A percentile compares a stretch with the other conserved stretches of the same genome.
Evolutionary conservation across 345 rosid species (phyloP).

Genomic region (Euphorbia pulcherrima): DNA sequence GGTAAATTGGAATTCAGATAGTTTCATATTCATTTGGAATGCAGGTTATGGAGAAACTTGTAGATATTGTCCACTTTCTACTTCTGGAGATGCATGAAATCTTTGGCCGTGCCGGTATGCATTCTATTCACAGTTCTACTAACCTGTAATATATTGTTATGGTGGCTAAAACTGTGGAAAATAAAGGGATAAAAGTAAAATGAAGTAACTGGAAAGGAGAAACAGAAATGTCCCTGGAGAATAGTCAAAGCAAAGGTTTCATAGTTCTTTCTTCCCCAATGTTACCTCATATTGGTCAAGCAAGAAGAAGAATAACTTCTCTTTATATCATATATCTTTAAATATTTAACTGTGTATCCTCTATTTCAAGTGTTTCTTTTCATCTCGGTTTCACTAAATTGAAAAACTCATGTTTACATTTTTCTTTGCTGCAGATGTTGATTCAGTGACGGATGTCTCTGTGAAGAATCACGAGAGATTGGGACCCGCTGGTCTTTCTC

Average conservation of each 20-base stretch:
- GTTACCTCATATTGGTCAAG: neutral
- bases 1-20: neutral
- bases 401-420: neutral
- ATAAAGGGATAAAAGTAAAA: neutral
- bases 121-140: neutral
- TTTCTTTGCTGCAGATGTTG: slow-evolving; percentile 17
- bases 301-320: neutral
- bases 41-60: slow-evolving; percentile 33
- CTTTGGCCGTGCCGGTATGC: slow-evolving; percentile 26
- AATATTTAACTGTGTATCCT: neutral
- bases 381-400: neutral
- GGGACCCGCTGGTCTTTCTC: slow-evolving; percentile 80
- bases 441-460: slow-evolving; percentile 1
- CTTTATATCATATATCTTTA: neutral
- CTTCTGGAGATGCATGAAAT: slow-evolving; percentile 24
- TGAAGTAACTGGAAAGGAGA: neutral
- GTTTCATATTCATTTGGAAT: neutral
- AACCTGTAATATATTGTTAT: neutral
- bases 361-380: neutral
- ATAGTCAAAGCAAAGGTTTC: neutral
- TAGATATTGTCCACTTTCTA: slow-evolving; percentile 29
- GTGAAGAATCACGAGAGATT: slow-evolving; percentile 36
- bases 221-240: neutral
- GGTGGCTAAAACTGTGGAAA: neutral
- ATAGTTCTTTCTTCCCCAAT: neutral